Conservation (phyloP, 495 filamentous ascomycete genomes). For the Talaromyces adpressus region DNA sequence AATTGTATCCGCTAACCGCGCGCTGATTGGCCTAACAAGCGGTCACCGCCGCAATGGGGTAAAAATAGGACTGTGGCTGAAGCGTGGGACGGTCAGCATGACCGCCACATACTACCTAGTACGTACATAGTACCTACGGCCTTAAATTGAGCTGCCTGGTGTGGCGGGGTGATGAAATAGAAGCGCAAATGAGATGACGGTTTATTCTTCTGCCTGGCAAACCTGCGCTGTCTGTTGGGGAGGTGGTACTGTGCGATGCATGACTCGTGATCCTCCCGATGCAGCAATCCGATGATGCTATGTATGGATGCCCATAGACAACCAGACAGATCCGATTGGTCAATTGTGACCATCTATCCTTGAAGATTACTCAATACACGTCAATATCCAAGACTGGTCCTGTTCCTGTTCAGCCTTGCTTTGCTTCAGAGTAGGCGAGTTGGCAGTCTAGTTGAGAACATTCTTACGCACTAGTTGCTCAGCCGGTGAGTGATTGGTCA, state of each 20-base stretch:
- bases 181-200: not conserved
- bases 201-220: constrained; percentile 4
- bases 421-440: not conserved
- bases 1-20: not conserved
- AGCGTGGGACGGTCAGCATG: not conserved
- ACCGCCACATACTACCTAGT: not conserved
- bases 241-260: not conserved
- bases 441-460: not conserved
- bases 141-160: not conserved
- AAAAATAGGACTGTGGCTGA: constrained; percentile 4
- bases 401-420: not conserved
- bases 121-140: not conserved
- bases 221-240: not conserved
- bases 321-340: not conserved
- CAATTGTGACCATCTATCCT: not conserved
- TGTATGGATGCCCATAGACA: not conserved
- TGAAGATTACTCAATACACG: not conserved
- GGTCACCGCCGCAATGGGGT: constrained; percentile 1
- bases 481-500: not conserved
- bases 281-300: not conserved
- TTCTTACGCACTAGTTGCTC: not conserved
- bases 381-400: not conserved
- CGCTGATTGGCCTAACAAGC: constrained; percentile 4
- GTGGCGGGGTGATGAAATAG: not conserved
- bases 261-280: not conserved